These are phyloP conservation scores for Podospora bellae-mahoneyi DNA, from an alignment of 495 filamentous ascomycete genomes.

Conservation along the genomic window DNA sequence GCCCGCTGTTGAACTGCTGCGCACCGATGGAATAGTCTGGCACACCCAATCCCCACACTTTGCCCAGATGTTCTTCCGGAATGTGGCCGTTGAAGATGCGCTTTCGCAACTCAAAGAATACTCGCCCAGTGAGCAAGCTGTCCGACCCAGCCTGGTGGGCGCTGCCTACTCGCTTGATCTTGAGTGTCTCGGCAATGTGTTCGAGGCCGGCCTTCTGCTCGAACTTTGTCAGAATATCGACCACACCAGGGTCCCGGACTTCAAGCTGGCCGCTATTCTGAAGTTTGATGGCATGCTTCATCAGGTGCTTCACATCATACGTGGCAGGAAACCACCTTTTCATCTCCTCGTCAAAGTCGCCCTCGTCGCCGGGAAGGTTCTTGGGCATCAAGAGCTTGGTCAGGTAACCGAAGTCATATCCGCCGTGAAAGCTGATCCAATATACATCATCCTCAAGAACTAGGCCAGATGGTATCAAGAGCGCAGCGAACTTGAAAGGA, in stretches of 20 bases:
- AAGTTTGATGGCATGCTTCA: conserved; percentile 63
- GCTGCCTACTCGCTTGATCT: conserved; percentile 77
- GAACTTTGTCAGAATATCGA: conserved; percentile 70
- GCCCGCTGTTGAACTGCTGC: conserved; percentile 36
- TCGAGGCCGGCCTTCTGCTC: conserved; percentile 86
- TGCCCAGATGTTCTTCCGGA: conserved; percentile 69
- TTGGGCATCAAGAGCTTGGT: conserved; percentile 85
- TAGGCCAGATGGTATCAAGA: conserved; percentile 86
- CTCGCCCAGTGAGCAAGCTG: conserved; percentile 84
- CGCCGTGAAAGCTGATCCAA: conserved; percentile 98
- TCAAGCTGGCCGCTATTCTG: conserved; percentile 66
- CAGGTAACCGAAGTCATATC: conserved; percentile 96
- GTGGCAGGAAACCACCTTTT: conserved; percentile 88
- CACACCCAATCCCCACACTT: conserved; percentile 77
- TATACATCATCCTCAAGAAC: conserved; percentile 83
- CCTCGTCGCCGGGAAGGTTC: conserved; percentile 79
- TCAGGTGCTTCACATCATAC: conserved; percentile 95
- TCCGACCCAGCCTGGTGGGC: conserved; percentile 91
- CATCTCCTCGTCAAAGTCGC: conserved; percentile 78
- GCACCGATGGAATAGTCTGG: conserved; percentile 52
- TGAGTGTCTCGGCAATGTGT: conserved; percentile 88
- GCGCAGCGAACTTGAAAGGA: conserved; percentile 77
- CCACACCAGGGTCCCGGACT: conserved; percentile 58
- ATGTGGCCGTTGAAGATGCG: conserved; percentile 82
- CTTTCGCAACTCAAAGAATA: conserved; percentile 86